Percentiles rank a stretch among this genome's conserved stretches.
phyloP scores from a whole-genome alignment of 768 basidiomycete species.

The Xerocomellus chrysenteron region DNA sequence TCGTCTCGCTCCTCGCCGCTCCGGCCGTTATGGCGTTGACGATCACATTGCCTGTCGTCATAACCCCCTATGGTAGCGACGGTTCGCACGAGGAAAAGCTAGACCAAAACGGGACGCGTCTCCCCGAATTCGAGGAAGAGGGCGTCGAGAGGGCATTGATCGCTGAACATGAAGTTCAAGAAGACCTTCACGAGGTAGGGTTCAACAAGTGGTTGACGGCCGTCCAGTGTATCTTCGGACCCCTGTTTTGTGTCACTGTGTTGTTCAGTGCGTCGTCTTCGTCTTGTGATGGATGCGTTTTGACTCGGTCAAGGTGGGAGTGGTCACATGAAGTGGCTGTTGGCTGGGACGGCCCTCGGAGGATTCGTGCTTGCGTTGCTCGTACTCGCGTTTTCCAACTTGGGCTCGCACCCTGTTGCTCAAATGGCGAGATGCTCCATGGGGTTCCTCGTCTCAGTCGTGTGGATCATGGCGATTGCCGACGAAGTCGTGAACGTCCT shows the following conservation, averaged over 20 bases:
- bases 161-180: slow-evolving; percentile 71
- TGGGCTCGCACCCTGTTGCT: slow-evolving; percentile 55
- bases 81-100: slow-evolving; percentile 24
- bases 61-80: slow-evolving; percentile 48
- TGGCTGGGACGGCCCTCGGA: slow-evolving; percentile 51
- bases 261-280: slow-evolving; percentile 64
- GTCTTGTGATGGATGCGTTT: neutral
- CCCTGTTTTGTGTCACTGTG: slow-evolving; percentile 71
- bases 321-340: slow-evolving; percentile 46
- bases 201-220: slow-evolving; percentile 87
- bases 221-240: slow-evolving; percentile 78
- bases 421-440: slow-evolving; percentile 79
- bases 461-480: slow-evolving; percentile 99
- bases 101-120: slow-evolving; percentile 39
- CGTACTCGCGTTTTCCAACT: slow-evolving; percentile 58
- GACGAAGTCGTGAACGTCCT: slow-evolving; percentile 93
- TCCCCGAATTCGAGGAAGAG: slow-evolving; percentile 76
- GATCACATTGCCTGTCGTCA: slow-evolving; percentile 87
- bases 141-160: slow-evolving; percentile 65
- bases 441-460: slow-evolving; percentile 87
- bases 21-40: slow-evolving; percentile 87
- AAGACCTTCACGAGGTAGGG: slow-evolving; percentile 61
- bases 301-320: slow-evolving; percentile 30
- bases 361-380: slow-evolving; percentile 55
- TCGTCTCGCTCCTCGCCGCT: slow-evolving; percentile 76